Conservation (phyloP, 2,329 filamentous ascomycete genomes). For the Curvularia sp. region DNA sequence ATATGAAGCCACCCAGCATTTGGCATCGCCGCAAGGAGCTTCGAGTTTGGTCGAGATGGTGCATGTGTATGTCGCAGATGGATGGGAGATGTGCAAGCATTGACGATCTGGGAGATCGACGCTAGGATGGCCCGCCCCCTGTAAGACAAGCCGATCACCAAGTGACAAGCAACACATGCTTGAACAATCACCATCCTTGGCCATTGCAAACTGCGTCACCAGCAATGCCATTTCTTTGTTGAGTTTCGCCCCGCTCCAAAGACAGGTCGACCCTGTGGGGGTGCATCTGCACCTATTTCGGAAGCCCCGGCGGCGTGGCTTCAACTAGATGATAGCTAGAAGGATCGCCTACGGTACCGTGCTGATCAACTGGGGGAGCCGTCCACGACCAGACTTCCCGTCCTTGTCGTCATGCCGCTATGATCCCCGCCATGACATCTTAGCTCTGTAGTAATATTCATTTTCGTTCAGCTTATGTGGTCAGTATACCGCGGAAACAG, state of each 20-base stretch:
- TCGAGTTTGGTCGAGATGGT: constrained; percentile 1
- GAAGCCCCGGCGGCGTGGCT: constrained; percentile 18
- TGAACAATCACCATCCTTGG: neutral
- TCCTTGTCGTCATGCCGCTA: constrained; percentile 35
- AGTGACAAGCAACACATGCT: constrained; percentile 1
- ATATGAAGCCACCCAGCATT: constrained; percentile 2
- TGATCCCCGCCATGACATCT: constrained; percentile 19
- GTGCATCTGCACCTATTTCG: constrained; percentile 6
- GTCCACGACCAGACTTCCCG: constrained; percentile 13
- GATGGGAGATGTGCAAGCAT: neutral
- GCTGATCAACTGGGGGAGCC: constrained; percentile 31
- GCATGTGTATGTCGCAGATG: neutral
- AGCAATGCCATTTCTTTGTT: neutral
- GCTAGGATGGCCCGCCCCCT: constrained; percentile 22
- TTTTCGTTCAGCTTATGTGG: constrained; percentile 4
- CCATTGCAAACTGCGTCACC: neutral
- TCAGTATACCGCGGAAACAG: constrained; percentile 2
- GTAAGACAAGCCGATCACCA: constrained; percentile 3
- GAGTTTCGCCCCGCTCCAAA: neutral
- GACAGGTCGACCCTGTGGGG: neutral
- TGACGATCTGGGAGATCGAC: constrained; percentile 19
- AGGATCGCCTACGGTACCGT: constrained; percentile 19
- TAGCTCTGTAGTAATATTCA: neutral
- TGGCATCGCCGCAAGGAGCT: neutral
- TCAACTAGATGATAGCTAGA: constrained; percentile 7